phyloP scores from a whole-genome alignment of 164 flowering plant genomes.

The Warburgia ugandensis region DNA sequence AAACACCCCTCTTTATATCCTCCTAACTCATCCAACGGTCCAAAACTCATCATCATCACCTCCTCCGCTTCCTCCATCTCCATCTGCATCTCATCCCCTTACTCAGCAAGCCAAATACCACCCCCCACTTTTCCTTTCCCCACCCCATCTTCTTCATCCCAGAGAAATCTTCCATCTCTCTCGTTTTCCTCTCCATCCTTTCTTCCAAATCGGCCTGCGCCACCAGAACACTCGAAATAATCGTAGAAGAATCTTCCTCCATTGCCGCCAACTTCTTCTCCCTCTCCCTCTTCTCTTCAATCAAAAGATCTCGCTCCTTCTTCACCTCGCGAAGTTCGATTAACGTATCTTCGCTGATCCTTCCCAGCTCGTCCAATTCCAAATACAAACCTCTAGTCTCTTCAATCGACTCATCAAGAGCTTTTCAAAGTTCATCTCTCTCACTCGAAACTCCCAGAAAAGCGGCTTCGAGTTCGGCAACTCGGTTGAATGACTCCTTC shows the following conservation, averaged over 20 bases:
- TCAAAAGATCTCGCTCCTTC: not conserved
- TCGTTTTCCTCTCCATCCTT: slow-evolving; percentile 3
- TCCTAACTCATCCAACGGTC: not conserved
- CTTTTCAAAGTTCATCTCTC: too few species aligned
- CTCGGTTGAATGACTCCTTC: too few species aligned
- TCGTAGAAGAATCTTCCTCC: not conserved
- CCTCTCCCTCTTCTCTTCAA: not conserved
- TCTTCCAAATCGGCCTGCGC: slow-evolving; percentile 1
- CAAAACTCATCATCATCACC: too few species aligned
- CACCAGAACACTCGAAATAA: not conserved
- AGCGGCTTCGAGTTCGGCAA: too few species aligned
- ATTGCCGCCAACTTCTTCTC: not conserved
- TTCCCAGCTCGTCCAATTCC: not conserved
- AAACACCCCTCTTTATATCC: not conserved
- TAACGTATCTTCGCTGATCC: not conserved
- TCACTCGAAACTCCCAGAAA: too few species aligned
- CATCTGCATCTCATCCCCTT: not conserved
- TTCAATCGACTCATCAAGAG: not conserved
- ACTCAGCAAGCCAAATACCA: not conserved
- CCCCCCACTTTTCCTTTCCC: too few species aligned
- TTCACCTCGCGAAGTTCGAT: not conserved
- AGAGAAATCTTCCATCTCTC: not conserved
- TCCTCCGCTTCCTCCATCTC: too few species aligned
- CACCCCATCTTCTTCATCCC: too few species aligned
- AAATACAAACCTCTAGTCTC: not conserved